These are phyloP conservation scores for Gamarada debralockiae DNA, from an alignment of 495 filamentous ascomycete genomes.

Conservation along the genomic window DNA sequence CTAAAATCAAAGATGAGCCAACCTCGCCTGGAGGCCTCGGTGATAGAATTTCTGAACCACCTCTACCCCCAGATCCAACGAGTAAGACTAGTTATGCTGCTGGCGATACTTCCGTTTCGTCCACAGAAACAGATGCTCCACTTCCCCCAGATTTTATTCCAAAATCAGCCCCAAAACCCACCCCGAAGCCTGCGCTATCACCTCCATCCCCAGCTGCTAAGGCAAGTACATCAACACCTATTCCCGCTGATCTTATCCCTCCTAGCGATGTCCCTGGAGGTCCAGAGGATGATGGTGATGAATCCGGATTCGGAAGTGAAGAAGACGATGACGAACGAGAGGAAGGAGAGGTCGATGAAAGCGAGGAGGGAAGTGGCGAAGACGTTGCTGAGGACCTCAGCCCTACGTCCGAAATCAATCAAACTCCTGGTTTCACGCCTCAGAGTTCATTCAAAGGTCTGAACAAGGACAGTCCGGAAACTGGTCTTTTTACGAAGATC, in stretches of 20 bases:
- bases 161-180: not conserved
- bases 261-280: slow-evolving; percentile 29
- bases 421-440: slow-evolving; percentile 56
- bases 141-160: slow-evolving; percentile 57
- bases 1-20: slow-evolving; percentile 34
- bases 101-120: slow-evolving; percentile 64
- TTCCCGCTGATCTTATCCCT: slow-evolving; percentile 34
- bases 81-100: slow-evolving; percentile 61
- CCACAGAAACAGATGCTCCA: slow-evolving; percentile 42
- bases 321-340: slow-evolving; percentile 43
- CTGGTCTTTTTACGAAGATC: slow-evolving; percentile 14
- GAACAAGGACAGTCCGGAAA: slow-evolving; percentile 5
- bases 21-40: not conserved
- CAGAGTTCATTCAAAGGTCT: slow-evolving; percentile 61
- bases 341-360: slow-evolving; percentile 18
- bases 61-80: slow-evolving; percentile 74
- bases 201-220: slow-evolving; percentile 23
- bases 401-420: slow-evolving; percentile 39
- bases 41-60: slow-evolving; percentile 39
- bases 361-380: slow-evolving; percentile 55
- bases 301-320: slow-evolving; percentile 27
- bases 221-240: slow-evolving; percentile 26
- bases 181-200: slow-evolving; percentile 13
- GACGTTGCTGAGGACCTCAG: slow-evolving; percentile 68
- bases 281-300: slow-evolving; percentile 30